Evolutionary conservation across 108 stramenopile genomes (phyloP), one percentile per base, ranked within the genome.

Genomic region (Cyclostephanos invisitatus): DNA sequence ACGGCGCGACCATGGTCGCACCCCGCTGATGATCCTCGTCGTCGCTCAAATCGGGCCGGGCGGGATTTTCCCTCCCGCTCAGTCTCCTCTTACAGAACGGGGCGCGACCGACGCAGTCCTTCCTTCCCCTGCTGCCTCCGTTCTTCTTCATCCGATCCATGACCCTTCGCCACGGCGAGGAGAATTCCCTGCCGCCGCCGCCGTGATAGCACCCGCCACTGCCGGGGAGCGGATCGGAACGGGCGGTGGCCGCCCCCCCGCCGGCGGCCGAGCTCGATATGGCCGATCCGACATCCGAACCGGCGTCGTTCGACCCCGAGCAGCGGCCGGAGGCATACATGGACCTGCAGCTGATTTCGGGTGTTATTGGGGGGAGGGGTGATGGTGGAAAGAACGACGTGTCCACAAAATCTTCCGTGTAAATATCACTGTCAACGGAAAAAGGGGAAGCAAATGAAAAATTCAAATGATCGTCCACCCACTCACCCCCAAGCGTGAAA

Each of bases 21-120:
- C 2, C 15, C 12, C 15, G 15, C 44, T 15, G 44, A 8, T 9
- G 40, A 61, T 42, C 60, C n/a, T 61, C 60, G 37, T 36, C 60
- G n/a, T 20, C 60, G 36, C 29, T 36, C 18, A 61, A 29, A 6
- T 36, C 36, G 3, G 60, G 32, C 21, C 14, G 7, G 21, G 12
- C 29, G 18, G 60, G 60, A 20, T 61, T 61, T 4, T 61, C 60
- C 60, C 60, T 18, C n/a, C 60, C 60, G n/a, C 60, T 61, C 38
- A 61, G 37, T 7, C 12, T 37, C 29, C 60, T 61, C 5, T 32
- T 32, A 32, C n/a, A 20, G 38, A 36, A 61, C 14, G 44, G 44
- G 44, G 44, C 44, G 15, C 44, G 44, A 15, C 44, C 60, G 17
- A 38, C 56, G 9, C 53, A 18, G 27, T 27, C 53, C 25, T 29